Conservation (phyloP, 352 stramenopile species). For the Phytopythium sindhum region DNA sequence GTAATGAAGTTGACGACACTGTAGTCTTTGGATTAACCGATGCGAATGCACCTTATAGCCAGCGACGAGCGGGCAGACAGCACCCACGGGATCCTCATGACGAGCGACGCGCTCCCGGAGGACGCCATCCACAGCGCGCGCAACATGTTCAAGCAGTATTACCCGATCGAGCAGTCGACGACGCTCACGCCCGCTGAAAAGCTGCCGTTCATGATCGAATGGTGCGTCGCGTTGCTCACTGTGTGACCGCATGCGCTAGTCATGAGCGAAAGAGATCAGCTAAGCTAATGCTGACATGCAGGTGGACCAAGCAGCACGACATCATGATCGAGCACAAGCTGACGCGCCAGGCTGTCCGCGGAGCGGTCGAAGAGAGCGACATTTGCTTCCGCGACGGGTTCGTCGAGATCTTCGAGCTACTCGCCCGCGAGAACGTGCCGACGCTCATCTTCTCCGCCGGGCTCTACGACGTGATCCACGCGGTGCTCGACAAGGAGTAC, state of each 20-base stretch:
- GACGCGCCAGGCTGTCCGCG: slow-evolving; percentile 31
- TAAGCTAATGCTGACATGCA: slow-evolving; percentile 3
- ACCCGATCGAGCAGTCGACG: slow-evolving; percentile 72
- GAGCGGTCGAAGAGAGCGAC: slow-evolving; percentile 47
- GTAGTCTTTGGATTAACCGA: slow-evolving; percentile 12
- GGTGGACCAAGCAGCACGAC: slow-evolving; percentile 45
- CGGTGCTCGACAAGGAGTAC: slow-evolving; percentile 64
- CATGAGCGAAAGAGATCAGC: background rate
- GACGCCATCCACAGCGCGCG: slow-evolving; percentile 20
- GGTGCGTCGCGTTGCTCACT: slow-evolving; percentile 14
- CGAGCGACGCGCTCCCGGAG: slow-evolving; percentile 36
- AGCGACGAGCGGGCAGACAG: slow-evolving; percentile 34
- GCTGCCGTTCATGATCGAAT: slow-evolving; percentile 74
- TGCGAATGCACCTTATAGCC: background rate
- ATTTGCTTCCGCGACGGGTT: slow-evolving; percentile 59
- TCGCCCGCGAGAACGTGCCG: slow-evolving; percentile 54
- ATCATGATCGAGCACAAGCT: slow-evolving; percentile 61
- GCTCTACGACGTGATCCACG: slow-evolving; percentile 80
- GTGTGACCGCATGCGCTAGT: background rate
- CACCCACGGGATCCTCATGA: slow-evolving; percentile 51
- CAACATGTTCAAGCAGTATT: slow-evolving; percentile 70
- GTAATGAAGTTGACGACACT: slow-evolving; percentile 1
- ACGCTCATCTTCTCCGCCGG: slow-evolving; percentile 73
- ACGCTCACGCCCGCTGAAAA: slow-evolving; percentile 66
- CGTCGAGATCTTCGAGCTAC: slow-evolving; percentile 54